Evolutionary conservation across 352 stramenopile genomes (phyloP).

Genomic region (Blastocystis sp.): DNA sequence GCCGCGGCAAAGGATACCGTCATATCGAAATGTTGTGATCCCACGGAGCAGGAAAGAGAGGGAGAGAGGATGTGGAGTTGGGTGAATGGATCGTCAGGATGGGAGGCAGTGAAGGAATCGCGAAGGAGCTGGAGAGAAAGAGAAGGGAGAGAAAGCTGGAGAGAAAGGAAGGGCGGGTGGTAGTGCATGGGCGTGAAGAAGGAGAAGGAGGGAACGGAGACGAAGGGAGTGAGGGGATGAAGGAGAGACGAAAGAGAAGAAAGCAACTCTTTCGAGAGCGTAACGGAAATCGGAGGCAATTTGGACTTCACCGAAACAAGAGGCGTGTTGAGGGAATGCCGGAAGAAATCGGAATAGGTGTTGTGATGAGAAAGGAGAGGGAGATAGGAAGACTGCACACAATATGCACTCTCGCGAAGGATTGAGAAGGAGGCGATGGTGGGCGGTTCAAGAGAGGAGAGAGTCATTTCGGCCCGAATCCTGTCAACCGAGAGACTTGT

Average conservation of each 20-base stretch:
- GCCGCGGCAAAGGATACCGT: not conserved
- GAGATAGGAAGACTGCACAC: not conserved
- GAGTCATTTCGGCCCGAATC: not conserved
- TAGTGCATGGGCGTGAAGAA: slow-evolving; percentile 6
- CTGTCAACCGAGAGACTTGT: not conserved
- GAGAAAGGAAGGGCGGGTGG: not conserved
- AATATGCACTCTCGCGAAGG: not conserved
- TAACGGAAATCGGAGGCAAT: not conserved
- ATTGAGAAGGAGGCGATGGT: not conserved
- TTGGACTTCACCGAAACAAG: not conserved
- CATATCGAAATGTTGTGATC: slow-evolving; percentile 30
- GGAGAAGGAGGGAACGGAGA: not conserved
- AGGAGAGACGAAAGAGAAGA: not conserved
- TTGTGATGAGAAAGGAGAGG: not conserved
- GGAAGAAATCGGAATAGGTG: not conserved
- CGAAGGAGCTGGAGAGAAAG: not conserved
- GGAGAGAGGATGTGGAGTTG: not conserved
- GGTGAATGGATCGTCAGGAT: not conserved
- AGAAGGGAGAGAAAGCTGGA: not conserved
- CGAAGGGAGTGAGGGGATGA: not conserved
- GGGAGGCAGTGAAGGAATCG: not conserved
- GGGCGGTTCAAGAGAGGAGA: not conserved
- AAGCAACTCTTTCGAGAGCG: not conserved
- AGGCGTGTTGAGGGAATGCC: not conserved
- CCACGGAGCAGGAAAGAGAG: not conserved